Evolutionary conservation across 192 early-diverging fungal species (phyloP).

Genomic region (Physocladia obscura): DNA sequence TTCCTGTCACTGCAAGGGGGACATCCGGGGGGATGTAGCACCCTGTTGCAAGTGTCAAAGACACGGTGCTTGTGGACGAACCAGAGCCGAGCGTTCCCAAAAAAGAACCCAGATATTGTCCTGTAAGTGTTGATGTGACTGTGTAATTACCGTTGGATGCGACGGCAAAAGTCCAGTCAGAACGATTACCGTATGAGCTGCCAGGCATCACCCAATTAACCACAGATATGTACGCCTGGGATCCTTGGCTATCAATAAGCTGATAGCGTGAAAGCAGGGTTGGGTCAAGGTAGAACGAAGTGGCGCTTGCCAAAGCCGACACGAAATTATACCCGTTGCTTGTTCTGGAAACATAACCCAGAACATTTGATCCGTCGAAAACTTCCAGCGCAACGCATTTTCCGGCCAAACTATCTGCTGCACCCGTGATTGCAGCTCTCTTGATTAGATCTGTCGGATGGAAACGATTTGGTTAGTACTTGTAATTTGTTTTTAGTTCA

Average conservation of each 20-base stretch:
- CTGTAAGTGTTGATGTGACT: not conserved
- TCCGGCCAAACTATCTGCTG: not conserved
- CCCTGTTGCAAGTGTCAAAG: not conserved
- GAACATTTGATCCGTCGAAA: not conserved
- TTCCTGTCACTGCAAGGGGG: not conserved
- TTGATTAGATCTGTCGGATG: no score
- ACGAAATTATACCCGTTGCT: not conserved
- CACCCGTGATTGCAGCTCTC: not conserved
- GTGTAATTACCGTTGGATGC: not conserved
- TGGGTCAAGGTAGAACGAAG: not conserved
- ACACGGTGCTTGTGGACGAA: not conserved
- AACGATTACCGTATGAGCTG: not conserved
- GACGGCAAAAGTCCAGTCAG: not conserved
- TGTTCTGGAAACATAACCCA: not conserved
- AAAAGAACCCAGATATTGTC: not conserved
- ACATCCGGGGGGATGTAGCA: not conserved
- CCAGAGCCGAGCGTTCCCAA: not conserved
- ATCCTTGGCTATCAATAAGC: not conserved
- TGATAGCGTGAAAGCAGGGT: not conserved
- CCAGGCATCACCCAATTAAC: not conserved
- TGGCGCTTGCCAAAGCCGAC: not conserved
- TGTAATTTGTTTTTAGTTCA: no score
- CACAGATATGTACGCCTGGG: not conserved
- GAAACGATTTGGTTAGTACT: no score
- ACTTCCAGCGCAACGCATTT: not conserved